Evolutionary conservation across 306 rosid species (phyloP), one percentile per base, ranked within the genome.

Genomic region (Chamaecrista fasciculata): DNA sequence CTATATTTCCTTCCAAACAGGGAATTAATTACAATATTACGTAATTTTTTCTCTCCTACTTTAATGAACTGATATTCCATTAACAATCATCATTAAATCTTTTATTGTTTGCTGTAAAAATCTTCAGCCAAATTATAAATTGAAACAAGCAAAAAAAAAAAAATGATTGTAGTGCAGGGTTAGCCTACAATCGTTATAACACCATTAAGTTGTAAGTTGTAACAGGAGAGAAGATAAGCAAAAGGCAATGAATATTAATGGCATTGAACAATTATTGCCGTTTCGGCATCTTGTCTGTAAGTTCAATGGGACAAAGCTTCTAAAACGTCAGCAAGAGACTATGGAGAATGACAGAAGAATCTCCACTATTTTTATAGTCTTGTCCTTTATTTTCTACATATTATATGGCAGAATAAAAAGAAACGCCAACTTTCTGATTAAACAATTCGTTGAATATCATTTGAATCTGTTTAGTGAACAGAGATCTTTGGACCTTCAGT

Each of bases 301-400:
- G 80, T 70, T 66, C 71, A 73, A 72, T 70, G 95, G 90, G 88
- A 80, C 86, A 78, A 78, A 74, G 61, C 78, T 78, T 67, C 78
- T 69, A 74, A 85, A 80, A 67, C 88, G 86, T 87, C 83, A 85
- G 86, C 88, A 74, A 77, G 67, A 74, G 82, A 69, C 82, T 40
- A 63, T 53, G 43, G 51, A 68, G 81, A 71, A 81, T 75, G 78
- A 80, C 82, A 77, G 74, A 85, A 79, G 84, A 86, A 79, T 79
- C 89, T 81, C 70, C 86, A 82, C 76, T 66, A 76, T 75, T 80
- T 85, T 71, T 70, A 66, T 66, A 78, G 84, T 55, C 80, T 83
- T 76, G 52, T 63, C 69, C 39, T 57, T 60, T 62, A 74, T 60
- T 81, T 77, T 66, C 76, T 24, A n/a, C 51, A 71, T 52, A 40